phyloP scores from a whole-genome alignment of 2,329 filamentous ascomycete species.

The Pyrenochaeta sp. region DNA sequence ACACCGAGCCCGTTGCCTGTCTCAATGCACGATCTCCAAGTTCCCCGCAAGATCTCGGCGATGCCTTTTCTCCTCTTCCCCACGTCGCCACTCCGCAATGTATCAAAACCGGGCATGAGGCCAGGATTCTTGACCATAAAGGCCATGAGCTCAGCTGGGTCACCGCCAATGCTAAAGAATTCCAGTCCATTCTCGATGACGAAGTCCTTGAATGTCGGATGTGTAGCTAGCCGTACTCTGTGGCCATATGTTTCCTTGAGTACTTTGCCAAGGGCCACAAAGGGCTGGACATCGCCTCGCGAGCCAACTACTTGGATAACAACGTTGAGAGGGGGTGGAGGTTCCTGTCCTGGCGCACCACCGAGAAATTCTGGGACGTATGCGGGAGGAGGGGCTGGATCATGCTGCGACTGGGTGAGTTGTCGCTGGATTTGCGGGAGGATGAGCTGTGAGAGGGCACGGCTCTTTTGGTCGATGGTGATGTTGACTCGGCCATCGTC shows the following conservation, averaged over 20 bases:
- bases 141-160: slow-evolving; percentile 56
- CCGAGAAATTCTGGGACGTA: slow-evolving; percentile 78
- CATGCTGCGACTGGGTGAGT: slow-evolving; percentile 53
- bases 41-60: slow-evolving; percentile 39
- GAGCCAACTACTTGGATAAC: slow-evolving; percentile 60
- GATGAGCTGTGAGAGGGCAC: slow-evolving; percentile 46
- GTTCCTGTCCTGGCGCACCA: slow-evolving; percentile 65
- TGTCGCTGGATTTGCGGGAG: slow-evolving; percentile 49
- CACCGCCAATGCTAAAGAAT: slow-evolving; percentile 48
- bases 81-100: slow-evolving; percentile 41
- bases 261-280: slow-evolving; percentile 58
- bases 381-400: slow-evolving; percentile 66
- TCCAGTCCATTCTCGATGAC: slow-evolving; percentile 59
- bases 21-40: slow-evolving; percentile 49
- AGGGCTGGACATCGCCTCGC: slow-evolving; percentile 60
- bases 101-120: slow-evolving; percentile 40
- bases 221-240: slow-evolving; percentile 57
- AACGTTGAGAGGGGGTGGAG: slow-evolving; percentile 57
- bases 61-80: slow-evolving; percentile 54
- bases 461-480: slow-evolving; percentile 48
- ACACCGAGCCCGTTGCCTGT: slow-evolving; percentile 57
- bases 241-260: slow-evolving; percentile 58
- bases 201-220: slow-evolving; percentile 58
- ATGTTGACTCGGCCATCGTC: slow-evolving; percentile 53
- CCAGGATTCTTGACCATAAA: slow-evolving; percentile 61